These are phyloP conservation scores for Boletus edulis DNA, from an alignment of 768 basidiomycete species.

Conservation along the genomic window DNA sequence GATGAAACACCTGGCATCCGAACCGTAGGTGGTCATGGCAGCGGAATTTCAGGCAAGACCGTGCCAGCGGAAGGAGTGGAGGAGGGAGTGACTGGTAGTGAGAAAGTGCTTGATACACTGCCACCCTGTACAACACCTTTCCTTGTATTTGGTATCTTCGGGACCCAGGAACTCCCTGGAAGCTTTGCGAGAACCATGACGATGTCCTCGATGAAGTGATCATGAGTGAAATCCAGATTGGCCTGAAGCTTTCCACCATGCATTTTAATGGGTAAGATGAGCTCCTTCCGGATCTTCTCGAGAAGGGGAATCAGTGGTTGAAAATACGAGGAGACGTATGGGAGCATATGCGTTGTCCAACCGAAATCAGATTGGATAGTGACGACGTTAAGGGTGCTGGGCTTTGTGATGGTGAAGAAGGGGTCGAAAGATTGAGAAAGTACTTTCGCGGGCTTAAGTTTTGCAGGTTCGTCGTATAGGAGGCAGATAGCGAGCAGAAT, in stretches of 20 bases:
- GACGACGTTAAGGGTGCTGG: background rate
- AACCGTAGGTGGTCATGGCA: background rate
- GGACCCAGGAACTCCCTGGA: background rate
- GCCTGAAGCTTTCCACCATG: background rate
- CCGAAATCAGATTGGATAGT: background rate
- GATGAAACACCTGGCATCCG: background rate
- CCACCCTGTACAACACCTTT: background rate
- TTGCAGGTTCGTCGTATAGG: no score
- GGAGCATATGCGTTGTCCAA: background rate
- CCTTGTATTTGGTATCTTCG: background rate
- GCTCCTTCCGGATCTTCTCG: background rate
- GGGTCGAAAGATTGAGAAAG: slow-evolving; percentile 4
- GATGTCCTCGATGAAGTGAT: background rate
- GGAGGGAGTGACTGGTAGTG: no score
- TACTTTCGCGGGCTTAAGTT: background rate
- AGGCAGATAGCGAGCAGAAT: background rate
- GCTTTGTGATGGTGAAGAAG: background rate
- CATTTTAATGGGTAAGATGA: background rate
- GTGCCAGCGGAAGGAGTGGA: background rate
- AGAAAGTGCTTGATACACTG: no score
- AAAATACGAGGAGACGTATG: slow-evolving; percentile 1
- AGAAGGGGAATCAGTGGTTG: background rate
- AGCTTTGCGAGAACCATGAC: background rate
- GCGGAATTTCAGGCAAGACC: background rate
- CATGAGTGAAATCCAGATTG: background rate